Conservation (phyloP, 306 rosid species). For the Hippophae gyantsensis region DNA sequence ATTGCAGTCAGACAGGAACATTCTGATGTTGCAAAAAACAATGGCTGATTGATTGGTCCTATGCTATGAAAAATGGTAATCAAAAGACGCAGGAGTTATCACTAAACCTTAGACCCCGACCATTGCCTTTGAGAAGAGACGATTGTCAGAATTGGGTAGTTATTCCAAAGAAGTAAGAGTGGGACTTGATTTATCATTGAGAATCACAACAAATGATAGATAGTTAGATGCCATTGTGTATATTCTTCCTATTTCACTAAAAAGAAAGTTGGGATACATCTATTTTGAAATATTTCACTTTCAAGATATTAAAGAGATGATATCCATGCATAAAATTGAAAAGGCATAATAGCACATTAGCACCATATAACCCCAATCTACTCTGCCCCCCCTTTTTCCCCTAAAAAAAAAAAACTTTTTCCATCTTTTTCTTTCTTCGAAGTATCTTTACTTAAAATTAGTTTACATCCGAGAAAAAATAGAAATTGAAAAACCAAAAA, state of each 20-base stretch:
- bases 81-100: slow-evolving; percentile 12
- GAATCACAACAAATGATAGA: slow-evolving; percentile 3
- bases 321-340: too few species aligned
- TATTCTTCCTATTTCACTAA: neutral
- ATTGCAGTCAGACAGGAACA: slow-evolving; percentile 1
- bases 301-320: neutral
- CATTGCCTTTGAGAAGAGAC: slow-evolving; percentile 22
- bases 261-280: neutral
- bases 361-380: too few species aligned
- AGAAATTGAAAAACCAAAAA: slow-evolving; percentile 13
- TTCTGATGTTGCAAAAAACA: neutral
- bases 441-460: slow-evolving; percentile 5
- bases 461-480: slow-evolving; percentile 2
- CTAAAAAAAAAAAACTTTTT: too few species aligned
- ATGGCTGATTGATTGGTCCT: slow-evolving; percentile 9
- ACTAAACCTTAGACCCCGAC: slow-evolving; percentile 19
- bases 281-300: neutral
- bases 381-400: too few species aligned
- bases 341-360: too few species aligned
- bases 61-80: neutral
- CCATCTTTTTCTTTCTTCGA: neutral
- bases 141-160: slow-evolving; percentile 26
- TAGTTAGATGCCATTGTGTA: too few species aligned
- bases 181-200: neutral
- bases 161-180: slow-evolving; percentile 30